Evolutionary conservation across 495 filamentous ascomycete genomes (phyloP).

Genomic region (Usnea hakonensis): DNA sequence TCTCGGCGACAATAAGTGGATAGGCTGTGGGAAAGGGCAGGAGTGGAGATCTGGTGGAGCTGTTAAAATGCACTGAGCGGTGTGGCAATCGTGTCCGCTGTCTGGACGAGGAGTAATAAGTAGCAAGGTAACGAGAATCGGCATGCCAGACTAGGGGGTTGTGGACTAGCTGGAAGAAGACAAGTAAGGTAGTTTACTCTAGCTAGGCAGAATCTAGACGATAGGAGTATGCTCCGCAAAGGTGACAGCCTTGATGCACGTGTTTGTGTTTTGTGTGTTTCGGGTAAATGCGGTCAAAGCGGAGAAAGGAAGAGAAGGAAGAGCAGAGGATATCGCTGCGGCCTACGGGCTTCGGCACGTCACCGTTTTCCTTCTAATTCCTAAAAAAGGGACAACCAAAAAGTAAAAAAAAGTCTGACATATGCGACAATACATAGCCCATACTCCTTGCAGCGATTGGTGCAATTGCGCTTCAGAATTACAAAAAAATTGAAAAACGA

Average conservation of each 20-base stretch:
- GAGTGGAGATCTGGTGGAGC: background rate
- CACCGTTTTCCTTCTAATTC: background rate
- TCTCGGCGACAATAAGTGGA: background rate
- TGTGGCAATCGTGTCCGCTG: background rate
- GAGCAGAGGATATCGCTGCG: background rate
- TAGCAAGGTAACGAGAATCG: no score
- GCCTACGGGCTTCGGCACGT: background rate
- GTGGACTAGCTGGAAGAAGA: no score
- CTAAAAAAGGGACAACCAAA: background rate
- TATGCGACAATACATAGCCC: conserved; percentile 10
- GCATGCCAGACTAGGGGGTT: no score
- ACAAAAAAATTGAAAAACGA: background rate
- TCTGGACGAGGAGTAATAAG: no score
- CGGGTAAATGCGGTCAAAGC: conserved; percentile 12
- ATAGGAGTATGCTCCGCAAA: conserved; percentile 9
- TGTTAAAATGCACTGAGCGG: no score
- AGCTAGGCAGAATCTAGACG: background rate
- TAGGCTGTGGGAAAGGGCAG: background rate
- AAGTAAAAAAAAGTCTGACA: background rate
- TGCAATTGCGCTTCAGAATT: conserved; percentile 7
- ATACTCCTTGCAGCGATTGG: background rate
- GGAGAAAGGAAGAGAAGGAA: background rate
- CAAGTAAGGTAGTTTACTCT: no score
- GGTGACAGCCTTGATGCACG: conserved; percentile 3
- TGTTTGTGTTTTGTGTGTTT: no score